These are phyloP conservation scores for Jacaranda mimosifolia DNA, from an alignment of 257 asterid species.

Conservation along the genomic window DNA sequence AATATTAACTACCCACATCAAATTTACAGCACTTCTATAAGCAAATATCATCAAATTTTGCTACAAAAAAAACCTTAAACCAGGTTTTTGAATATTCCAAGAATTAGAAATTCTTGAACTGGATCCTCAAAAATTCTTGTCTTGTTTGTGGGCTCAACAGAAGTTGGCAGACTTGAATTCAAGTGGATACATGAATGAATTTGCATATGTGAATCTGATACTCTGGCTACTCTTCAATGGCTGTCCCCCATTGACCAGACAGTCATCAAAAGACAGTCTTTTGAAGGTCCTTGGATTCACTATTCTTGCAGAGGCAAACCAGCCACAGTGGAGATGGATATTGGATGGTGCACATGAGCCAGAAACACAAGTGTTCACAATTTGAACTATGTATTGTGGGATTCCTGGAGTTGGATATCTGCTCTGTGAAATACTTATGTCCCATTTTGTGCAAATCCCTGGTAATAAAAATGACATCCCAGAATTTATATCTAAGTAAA, in stretches of 20 bases:
- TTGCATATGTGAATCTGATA: conserved; percentile 67
- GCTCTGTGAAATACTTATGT: conserved; percentile 73
- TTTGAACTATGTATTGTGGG: conserved; percentile 67
- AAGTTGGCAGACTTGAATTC: conserved; percentile 63
- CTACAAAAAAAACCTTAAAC: neutral
- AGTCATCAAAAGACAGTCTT: conserved; percentile 65
- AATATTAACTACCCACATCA: neutral
- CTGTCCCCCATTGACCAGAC: conserved; percentile 64
- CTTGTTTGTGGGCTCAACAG: conserved; percentile 38
- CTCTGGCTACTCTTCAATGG: conserved; percentile 60
- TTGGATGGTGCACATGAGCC: conserved; percentile 58
- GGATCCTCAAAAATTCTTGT: neutral
- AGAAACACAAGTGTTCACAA: conserved; percentile 65
- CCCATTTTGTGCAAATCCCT: conserved; percentile 58
- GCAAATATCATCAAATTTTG: neutral
- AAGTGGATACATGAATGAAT: conserved; percentile 67
- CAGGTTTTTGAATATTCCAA: neutral
- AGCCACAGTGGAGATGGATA: conserved; percentile 67
- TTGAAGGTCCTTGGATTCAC: conserved; percentile 66
- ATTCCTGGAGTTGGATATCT: conserved; percentile 60
- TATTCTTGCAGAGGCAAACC: conserved; percentile 73
- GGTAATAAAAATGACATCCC: neutral
- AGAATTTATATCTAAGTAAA: no score
- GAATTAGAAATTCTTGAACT: neutral
- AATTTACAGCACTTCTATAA: conserved; percentile 18